Evolutionary conservation across 306 rosid genomes (phyloP), one percentile per base, ranked within the genome.

Genomic region (Medicago truncatula): DNA sequence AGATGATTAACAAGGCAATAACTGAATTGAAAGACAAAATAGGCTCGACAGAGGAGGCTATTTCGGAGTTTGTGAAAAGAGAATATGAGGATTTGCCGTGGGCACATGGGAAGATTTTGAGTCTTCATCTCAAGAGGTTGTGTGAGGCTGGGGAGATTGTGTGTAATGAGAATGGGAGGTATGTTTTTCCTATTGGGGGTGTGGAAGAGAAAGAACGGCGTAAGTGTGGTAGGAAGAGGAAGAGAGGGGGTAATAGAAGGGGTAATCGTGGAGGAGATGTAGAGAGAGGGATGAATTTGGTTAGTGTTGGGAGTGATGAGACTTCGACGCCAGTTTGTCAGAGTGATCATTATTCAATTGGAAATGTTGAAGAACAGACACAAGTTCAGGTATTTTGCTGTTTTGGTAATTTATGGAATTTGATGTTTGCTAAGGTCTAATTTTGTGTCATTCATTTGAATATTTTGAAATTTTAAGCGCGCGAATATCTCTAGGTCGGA

Each of bases 1-100:
- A 86, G 89, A 86, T 86, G 89, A 83, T 86, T 70, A 38, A 46
- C 13, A 61, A 13, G 39, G 89, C 85, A 23, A 20, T 86, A 14
- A 28, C 9, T 15, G 84, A 73, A 39, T 50, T 83, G 59, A 18
- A 61, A 8, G 82, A 83, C n/a, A 11, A 1, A 6, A 17, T 2
- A 1, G 85, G 89, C 0, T 80, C 87, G 0, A 78, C 80, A 5
- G 61, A 50, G 78, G 73, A 71, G 52, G 84, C 78, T 7, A 83
- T 86, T 13, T 83, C 85, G 1, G 74, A 71, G 52, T 86, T 67
- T 43, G 57, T 86, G 8, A 1, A 5, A 11, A 73, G 18, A 47
- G 73, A 78, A 14, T 75, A 80, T 8, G 10, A 81, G 2, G 82
- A 83, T 71, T 83, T 86, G 63, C 87, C 89, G 0, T 61, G 64